Evolutionary conservation across 1,284 basidiomycete genomes (phyloP).

Genomic region (Ustilago tritici): DNA sequence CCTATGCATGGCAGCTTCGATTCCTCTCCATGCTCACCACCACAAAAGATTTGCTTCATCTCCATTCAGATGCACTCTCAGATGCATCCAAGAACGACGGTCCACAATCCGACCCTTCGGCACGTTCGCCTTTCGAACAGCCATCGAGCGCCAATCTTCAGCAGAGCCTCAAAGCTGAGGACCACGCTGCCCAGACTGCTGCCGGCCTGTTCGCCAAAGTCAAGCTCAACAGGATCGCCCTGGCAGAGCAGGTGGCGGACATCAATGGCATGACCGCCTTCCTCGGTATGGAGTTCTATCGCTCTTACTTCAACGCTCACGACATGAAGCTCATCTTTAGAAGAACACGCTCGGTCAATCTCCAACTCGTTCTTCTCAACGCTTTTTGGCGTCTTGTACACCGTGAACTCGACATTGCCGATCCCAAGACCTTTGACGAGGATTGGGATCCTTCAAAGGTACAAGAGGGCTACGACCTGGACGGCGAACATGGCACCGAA

Average conservation of each 20-base stretch:
- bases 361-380: constrained; percentile 40
- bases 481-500: constrained; percentile 64
- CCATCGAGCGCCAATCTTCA: constrained; percentile 25
- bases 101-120: neutral
- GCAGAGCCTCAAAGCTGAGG: constrained; percentile 26
- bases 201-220: constrained; percentile 14
- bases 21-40: constrained; percentile 49
- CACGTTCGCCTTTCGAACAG: constrained; percentile 2
- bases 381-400: constrained; percentile 42
- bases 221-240: constrained; percentile 22
- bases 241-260: constrained; percentile 28
- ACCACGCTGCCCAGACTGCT: constrained; percentile 26
- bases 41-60: constrained; percentile 23
- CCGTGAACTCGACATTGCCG: constrained; percentile 30
- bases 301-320: constrained; percentile 70
- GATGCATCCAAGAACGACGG: constrained; percentile 19
- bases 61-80: constrained; percentile 30
- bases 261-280: constrained; percentile 43
- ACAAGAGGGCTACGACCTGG: constrained; percentile 31
- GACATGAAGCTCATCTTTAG: constrained; percentile 65
- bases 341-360: constrained; percentile 28
- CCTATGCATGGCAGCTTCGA: constrained; percentile 72
- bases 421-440: constrained; percentile 23
- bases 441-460: constrained; percentile 18
- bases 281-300: constrained; percentile 70